These are phyloP conservation scores for Ramaria sp. DNA, from an alignment of 768 basidiomycete genomes.

Conservation along the genomic window DNA sequence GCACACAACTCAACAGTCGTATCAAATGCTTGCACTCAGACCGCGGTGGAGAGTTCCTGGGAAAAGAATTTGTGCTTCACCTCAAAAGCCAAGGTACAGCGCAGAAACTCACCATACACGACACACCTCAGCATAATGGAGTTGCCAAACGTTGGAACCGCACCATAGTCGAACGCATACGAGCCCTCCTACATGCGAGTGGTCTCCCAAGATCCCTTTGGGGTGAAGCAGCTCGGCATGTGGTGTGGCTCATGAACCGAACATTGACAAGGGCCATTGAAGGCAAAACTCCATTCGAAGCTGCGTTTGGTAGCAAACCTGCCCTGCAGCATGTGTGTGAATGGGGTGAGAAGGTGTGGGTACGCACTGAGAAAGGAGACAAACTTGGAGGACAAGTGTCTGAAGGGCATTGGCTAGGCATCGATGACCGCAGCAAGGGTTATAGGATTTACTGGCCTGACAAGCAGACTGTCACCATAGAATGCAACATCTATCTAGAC, in stretches of 20 bases:
- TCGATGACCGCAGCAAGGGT: conserved; percentile 5
- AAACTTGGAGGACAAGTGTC: conserved; percentile 15
- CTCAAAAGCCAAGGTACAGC: conserved; percentile 29
- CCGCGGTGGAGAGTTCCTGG: conserved; percentile 33
- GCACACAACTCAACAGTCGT: conserved; percentile 19
- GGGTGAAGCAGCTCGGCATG: conserved; percentile 16
- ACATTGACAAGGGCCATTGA: conserved; percentile 18
- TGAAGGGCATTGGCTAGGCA: conserved; percentile 10
- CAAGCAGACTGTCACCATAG: conserved; percentile 9
- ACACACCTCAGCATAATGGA: conserved; percentile 35
- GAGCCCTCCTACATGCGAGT: conserved; percentile 26
- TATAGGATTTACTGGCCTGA: conserved; percentile 14
- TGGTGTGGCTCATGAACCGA: conserved; percentile 27
- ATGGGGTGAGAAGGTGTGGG: conserved; percentile 25
- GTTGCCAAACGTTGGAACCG: conserved; percentile 31
- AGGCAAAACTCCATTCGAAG: conserved; percentile 15
- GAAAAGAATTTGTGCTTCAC: conserved; percentile 22
- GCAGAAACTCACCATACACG: conserved; percentile 27
- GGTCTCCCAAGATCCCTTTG: conserved; percentile 11
- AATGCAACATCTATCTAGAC: conserved; percentile 2
- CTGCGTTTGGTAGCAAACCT: conserved; percentile 16
- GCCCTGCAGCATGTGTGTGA: conserved; percentile 19
- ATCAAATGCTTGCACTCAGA: conserved; percentile 31
- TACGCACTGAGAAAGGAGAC: conserved; percentile 4
- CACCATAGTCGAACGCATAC: conserved; percentile 23